Evolutionary conservation across 2,329 filamentous ascomycete genomes (phyloP), one percentile per base, ranked within the genome.

Genomic region (Cladosporium sp.): DNA sequence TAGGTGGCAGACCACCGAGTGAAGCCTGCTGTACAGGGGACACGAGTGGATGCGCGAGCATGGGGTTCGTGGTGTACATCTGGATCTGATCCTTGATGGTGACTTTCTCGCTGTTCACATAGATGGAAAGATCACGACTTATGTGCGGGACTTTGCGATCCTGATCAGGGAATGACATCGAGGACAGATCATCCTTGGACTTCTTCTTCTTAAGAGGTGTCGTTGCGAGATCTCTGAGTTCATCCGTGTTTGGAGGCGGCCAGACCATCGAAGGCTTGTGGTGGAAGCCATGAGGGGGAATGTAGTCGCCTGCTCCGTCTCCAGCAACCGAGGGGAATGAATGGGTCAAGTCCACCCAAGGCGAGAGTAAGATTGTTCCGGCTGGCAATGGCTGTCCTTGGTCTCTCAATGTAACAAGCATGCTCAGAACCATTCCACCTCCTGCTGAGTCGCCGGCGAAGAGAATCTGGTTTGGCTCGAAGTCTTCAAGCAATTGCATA

Each of bases 301-400:
- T 93, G 66, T 97, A 97, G 70, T 99, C 94, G 51, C 90, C 74
- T 0, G 84, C 83, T 50, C 83, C 85, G 39, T 91, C 84, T 4
- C 79, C 83, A 2, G 84, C 82, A n/a, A 96, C 82, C 63, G 92
- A 97, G 0, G 94, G 94, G 62, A 97, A 97, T 0, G 92, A 97
- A 70, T 97, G 93, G 0, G 91, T 96, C 54, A 97, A 76, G 70
- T 99, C 94, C 8, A 93, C 91, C 94, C 94, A 99, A 0, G 94
- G 94, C 50, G 91, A 96, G 52, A 97, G 89, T 39, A 97, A 78
- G 44, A 97, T 86, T 4, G 89, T 92, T 1, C 94, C 94, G 1
- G 94, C 92, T 0, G 94, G 94, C 24, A 97, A 73, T 5, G 93
- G 89, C 13, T 96, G 78, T 0, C 86, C 88, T 69, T 89, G 88